Evolutionary conservation across 805 yeast species (phyloP), one percentile per base, ranked within the genome.

Genomic region (Clavispora santaluciae): DNA sequence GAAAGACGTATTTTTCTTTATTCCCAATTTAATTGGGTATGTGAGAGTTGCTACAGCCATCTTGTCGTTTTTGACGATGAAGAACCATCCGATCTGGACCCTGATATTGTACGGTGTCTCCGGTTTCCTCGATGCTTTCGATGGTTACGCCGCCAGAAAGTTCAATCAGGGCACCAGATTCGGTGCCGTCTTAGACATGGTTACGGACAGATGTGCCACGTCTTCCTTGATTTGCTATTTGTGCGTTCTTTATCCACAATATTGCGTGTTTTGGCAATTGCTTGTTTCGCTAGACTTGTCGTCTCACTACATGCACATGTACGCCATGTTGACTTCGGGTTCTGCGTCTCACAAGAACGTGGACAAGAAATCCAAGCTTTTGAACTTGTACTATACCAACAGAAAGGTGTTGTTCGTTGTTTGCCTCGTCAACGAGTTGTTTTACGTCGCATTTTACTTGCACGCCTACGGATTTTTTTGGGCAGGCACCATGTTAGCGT

Each of bases 131-230:
- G 99, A 93, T 64, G 99, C 99, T 0, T 78, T 89, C 43, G 99
- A 93, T 61, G 99, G 99, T 4, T 81, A 83, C 41, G 95, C 96
- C 42, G 99, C 99, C 4, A 76, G 99, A 48, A 76, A 75, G 55
- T 87, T 73, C 60, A 79, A 86, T 60, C 99, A 93, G 63, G 83
- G 95, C 12, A 86, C 97, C 23, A 76, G 79, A 51, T 87, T 88
- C 51, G 99, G 99, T 26, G 98, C 99, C 15, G 95, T 95, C 16
- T 75, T 93, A 53, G 99, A 93, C 64, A 93, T 93, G 99, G 97
- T 93, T 23, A 91, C 99, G 15, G 99, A 93, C 62, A 76, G 99
- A 58, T 93, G 97, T 60, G 90, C 99, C 11, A 93, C 99, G 0
- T 79, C 95, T 11, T 84, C 96, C n/a, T 74, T 93, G 55, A 81